phyloP scores from a whole-genome alignment of 768 basidiomycete species.

The Psilocybe cubensis region DNA sequence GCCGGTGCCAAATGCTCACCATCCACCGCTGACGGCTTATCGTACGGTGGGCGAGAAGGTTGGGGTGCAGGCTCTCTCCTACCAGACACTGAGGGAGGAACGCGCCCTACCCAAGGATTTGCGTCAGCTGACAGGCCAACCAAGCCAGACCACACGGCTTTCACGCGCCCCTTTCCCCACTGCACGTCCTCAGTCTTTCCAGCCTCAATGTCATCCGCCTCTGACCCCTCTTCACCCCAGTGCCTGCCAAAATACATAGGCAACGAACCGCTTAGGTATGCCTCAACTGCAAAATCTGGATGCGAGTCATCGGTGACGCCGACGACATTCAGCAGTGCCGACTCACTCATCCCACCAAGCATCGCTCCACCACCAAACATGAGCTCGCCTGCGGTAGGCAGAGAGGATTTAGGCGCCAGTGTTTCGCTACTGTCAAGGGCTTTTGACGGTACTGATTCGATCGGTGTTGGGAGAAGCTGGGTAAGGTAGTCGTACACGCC shows the following conservation, averaged over 20 bases:
- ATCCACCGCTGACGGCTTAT: not conserved
- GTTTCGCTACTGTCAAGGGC: not conserved
- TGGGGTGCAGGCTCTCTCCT: conserved; percentile 27
- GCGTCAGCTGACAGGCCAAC: conserved; percentile 63
- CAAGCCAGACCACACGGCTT: conserved; percentile 66
- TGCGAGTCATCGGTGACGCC: conserved; percentile 41
- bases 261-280: conserved; percentile 42
- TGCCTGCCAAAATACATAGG: conserved; percentile 51
- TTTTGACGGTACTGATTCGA: not conserved
- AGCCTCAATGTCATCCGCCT: conserved; percentile 23
- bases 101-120: conserved; percentile 71
- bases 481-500: conserved; percentile 68
- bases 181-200: not conserved
- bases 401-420: conserved; percentile 11
- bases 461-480: conserved; percentile 44
- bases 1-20: conserved; percentile 26
- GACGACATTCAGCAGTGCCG: conserved; percentile 31
- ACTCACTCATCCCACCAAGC: conserved; percentile 33
- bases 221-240: conserved; percentile 18
- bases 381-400: conserved; percentile 46
- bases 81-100: conserved; percentile 53
- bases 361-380: conserved; percentile 65
- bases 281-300: conserved; percentile 29
- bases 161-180: conserved; percentile 50
- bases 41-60: not conserved